phyloP scores from a whole-genome alignment of 1,284 basidiomycete species.

The Naganishia liquefaciens region DNA sequence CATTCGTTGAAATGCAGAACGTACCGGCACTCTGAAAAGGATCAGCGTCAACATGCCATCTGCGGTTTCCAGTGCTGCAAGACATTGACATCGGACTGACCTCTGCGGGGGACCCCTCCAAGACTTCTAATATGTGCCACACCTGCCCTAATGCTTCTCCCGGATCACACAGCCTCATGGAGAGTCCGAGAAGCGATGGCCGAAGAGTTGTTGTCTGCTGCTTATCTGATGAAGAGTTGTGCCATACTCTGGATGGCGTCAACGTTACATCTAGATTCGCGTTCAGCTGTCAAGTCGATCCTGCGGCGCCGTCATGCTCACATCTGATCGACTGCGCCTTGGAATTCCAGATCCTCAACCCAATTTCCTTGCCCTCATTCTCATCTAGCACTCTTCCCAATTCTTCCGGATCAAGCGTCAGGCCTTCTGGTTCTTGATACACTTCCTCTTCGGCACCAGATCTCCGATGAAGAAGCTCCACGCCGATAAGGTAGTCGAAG shows the following conservation, averaged over 20 bases:
- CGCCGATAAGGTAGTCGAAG: constrained; percentile 95
- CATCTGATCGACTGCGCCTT: constrained; percentile 81
- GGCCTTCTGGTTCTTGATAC: constrained; percentile 29
- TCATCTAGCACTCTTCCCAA: constrained; percentile 80
- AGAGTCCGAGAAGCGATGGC: constrained; percentile 82
- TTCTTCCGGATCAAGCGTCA: constrained; percentile 65
- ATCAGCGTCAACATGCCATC: not conserved
- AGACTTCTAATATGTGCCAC: constrained; percentile 96
- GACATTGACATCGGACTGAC: constrained; percentile 35
- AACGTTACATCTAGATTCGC: constrained; percentile 71
- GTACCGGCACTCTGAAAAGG: constrained; percentile 16
- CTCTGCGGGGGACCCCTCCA: constrained; percentile 94
- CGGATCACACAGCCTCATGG: constrained; percentile 86
- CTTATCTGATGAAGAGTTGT: constrained; percentile 23
- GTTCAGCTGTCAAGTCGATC: constrained; percentile 1
- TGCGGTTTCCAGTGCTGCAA: not conserved
- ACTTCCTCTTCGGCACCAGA: constrained; percentile 41
- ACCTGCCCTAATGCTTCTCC: constrained; percentile 85
- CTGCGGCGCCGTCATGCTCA: constrained; percentile 53
- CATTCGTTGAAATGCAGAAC: constrained; percentile 48
- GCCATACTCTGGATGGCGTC: constrained; percentile 79
- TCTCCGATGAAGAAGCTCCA: constrained; percentile 61
- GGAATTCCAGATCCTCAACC: constrained; percentile 85
- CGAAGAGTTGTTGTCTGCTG: constrained; percentile 39
- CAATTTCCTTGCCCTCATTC: constrained; percentile 76